Evolutionary conservation across 805 yeast genomes (phyloP).

Genomic region (Cyberlindnera sargentensis): DNA sequence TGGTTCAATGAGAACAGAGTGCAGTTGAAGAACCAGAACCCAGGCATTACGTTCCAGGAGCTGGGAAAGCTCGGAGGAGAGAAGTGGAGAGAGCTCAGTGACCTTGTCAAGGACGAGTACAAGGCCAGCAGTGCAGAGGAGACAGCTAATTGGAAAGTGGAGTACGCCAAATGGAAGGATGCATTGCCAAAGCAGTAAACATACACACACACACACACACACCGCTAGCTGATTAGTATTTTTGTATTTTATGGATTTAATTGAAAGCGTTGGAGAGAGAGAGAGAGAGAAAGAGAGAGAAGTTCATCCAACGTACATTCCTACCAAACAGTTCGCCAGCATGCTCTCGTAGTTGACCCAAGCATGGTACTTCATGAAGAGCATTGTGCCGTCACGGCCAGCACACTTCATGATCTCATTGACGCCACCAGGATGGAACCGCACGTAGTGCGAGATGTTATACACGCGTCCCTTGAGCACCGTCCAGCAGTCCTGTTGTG

Average conservation of each 20-base stretch:
- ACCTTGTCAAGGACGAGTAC: conserved; percentile 58
- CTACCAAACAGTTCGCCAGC: conserved; percentile 72
- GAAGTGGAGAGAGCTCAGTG: conserved; percentile 78
- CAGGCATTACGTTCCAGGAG: conserved; percentile 21
- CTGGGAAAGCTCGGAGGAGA: conserved; percentile 69
- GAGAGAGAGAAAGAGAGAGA: no score
- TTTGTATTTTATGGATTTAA: no score
- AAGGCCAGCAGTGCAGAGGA: conserved; percentile 12
- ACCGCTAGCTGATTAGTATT: no score
- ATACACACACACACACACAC: no score
- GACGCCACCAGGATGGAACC: conserved; percentile 91
- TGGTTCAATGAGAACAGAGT: conserved; percentile 12
- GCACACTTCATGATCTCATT: conserved; percentile 71
- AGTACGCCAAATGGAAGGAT: conserved; percentile 33
- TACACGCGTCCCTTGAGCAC: conserved; percentile 73
- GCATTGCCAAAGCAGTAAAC: conserved; percentile 2
- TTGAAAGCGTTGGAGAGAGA: no score
- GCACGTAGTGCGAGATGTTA: conserved; percentile 76
- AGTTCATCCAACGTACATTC: conserved; percentile 29
- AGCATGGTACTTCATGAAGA: conserved; percentile 66
- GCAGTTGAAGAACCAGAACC: conserved; percentile 8
- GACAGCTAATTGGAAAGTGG: conserved; percentile 28
- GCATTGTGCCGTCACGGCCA: conserved; percentile 72
- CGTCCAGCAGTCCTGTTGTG: conserved; percentile 78
- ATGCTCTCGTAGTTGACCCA: conserved; percentile 86